Percentiles rank a stretch among this genome's conserved stretches.
Evolutionary conservation across 129 eudicot genomes (phyloP).

Genomic region (Tanacetum coccineum): DNA sequence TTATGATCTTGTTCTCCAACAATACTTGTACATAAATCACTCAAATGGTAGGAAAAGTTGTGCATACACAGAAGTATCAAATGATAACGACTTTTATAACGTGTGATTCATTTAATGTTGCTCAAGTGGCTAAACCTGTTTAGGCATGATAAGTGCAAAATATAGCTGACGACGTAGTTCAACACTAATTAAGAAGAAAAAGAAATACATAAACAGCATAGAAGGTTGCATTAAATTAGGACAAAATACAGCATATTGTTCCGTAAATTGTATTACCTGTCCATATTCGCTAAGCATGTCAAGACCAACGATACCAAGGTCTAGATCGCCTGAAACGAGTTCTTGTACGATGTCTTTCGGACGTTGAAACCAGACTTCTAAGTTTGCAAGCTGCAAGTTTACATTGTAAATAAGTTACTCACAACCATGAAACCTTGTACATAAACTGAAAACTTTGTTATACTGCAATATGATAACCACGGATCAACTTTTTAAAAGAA

Average conservation of each 20-base stretch:
- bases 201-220: constrained; percentile 2
- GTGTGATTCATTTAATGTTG: background rate
- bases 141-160: background rate
- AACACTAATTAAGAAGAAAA: constrained; percentile 1
- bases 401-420: constrained; percentile 10
- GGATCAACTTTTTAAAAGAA: too few species aligned
- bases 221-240: constrained; percentile 1
- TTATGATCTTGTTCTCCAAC: too few species aligned
- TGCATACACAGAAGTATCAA: background rate
- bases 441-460: background rate
- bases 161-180: constrained; percentile 1
- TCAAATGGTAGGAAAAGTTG: background rate
- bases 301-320: constrained; percentile 91
- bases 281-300: constrained; percentile 79
- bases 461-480: too few species aligned
- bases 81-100: background rate
- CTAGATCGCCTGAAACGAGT: constrained; percentile 88
- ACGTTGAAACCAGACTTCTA: constrained; percentile 95
- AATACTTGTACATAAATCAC: background rate
- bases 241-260: constrained; percentile 14
- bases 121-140: background rate
- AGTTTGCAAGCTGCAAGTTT: constrained; percentile 59
- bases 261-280: constrained; percentile 52
- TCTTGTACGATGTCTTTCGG: constrained; percentile 87
- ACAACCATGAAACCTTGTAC: background rate